A percentile compares a stretch with the other conserved stretches of the same genome.
Evolutionary conservation across 139 green algal genomes (phyloP).

Genomic region (Pseudopediastrum boryanum): DNA sequence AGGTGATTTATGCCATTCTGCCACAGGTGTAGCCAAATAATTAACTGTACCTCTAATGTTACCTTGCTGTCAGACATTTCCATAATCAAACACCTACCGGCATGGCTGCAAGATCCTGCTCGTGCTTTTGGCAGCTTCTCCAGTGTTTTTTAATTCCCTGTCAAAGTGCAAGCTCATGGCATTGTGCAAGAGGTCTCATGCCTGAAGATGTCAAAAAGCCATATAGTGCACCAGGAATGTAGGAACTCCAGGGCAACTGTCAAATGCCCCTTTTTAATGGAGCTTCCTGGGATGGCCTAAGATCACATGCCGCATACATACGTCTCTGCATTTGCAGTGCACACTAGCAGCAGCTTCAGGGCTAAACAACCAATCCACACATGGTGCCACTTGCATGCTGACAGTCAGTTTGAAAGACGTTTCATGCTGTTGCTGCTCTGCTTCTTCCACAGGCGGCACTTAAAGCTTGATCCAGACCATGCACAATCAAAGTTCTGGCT

Average conservation of each 20-base stretch:
- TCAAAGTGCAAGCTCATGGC: too few species aligned
- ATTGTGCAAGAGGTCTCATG: too few species aligned
- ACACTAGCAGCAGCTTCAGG: neutral
- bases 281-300: neutral
- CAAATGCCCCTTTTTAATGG: neutral
- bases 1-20: neutral
- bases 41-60: neutral
- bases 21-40: neutral
- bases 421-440: neutral
- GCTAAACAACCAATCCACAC: neutral
- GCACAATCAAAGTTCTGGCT: conserved; percentile 55
- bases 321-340: neutral
- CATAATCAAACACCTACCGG: neutral
- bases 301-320: neutral
- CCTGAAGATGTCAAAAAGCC: too few species aligned
- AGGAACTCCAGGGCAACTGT: neutral
- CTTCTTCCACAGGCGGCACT: conserved; percentile 43
- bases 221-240: too few species aligned
- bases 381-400: neutral
- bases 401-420: neutral
- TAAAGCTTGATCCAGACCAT: conserved; percentile 44
- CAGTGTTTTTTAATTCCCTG: too few species aligned
- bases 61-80: neutral
- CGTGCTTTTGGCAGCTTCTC: conserved; percentile 7
- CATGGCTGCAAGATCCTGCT: neutral